Evolutionary conservation across 2,329 filamentous ascomycete species (phyloP), one percentile per base, ranked within the genome.

Genomic region (Stagonosporopsis vannaccii): DNA sequence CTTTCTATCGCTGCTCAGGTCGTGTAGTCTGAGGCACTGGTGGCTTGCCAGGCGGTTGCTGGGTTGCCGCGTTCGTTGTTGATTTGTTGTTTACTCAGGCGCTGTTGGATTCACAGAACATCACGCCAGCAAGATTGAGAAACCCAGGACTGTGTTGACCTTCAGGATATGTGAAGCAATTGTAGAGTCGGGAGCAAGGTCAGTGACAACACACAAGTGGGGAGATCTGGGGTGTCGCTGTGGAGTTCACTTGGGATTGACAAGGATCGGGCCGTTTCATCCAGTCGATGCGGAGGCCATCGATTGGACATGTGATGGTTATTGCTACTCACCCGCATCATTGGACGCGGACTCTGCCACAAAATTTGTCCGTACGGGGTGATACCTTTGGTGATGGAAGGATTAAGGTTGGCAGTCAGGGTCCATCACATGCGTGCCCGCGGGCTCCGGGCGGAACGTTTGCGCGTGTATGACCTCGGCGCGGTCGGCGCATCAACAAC

Each of bases 261-360:
- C 53, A 56, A 47, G 47, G 53, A 47, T 56, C 53, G 47, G 47
- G 30, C 41, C 47, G 53, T 56, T 56, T 51, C 53, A 56, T 42
- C 11, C 36, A 37, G 53, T 19, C n/a, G 35, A 42, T 11, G 23
- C 26, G 22, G 32, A 30, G 17, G 22, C 23, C n/a, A 56, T 41
- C 28, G 13, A 50, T 46, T 56, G 46, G 35, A 40, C 45, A 49
- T 55, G 45, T 55, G 45, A 26, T 17, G 3, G 4, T 13, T n/a
- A 20, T 2, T 43, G 2, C 25, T 4, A 8, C n/a, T 30, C 7
- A 25, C 4, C 4, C 26, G n/a, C 25, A 36, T 28, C 23, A 17
- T 43, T 12, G 26, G n/a, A 43, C 8, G 25, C 9, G 6, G 15
- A 35, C 15, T 19, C 20, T 20, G n/a, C 26, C 13, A 26, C 23